These are phyloP conservation scores for Nyctanthes arbortristis DNA, from an alignment of 257 asterid genomes.

Conservation along the genomic window DNA sequence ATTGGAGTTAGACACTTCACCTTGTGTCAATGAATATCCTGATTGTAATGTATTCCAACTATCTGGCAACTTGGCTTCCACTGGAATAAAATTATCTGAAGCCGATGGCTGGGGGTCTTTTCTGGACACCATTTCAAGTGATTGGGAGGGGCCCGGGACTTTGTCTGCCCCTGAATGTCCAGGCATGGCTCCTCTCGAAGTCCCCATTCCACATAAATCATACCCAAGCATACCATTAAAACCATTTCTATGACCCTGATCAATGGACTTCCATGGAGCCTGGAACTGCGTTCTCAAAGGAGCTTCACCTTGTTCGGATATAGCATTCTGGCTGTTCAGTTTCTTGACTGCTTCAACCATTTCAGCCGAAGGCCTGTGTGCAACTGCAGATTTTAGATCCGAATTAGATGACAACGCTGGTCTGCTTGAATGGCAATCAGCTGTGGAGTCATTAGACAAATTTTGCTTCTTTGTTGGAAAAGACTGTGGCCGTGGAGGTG, in stretches of 20 bases:
- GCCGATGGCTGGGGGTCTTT: conserved; percentile 24
- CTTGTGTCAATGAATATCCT: conserved; percentile 24
- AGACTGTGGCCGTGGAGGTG: conserved; percentile 33
- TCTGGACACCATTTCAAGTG: conserved; percentile 18
- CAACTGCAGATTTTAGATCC: conserved; percentile 32
- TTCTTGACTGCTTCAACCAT: conserved; percentile 62
- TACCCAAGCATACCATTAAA: conserved; percentile 43
- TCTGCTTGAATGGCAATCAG: conserved; percentile 37
- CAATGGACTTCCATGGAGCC: conserved; percentile 38
- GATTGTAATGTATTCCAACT: conserved; percentile 21
- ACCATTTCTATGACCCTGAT: conserved; percentile 53
- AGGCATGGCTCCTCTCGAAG: conserved; percentile 20
- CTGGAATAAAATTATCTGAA: conserved; percentile 15
- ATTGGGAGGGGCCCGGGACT: conserved; percentile 23
- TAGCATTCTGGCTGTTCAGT: conserved; percentile 55
- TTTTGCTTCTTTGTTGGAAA: conserved; percentile 47
- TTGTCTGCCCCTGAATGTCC: conserved; percentile 32
- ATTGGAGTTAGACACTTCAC: conserved; percentile 20
- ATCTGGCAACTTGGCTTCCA: conserved; percentile 28
- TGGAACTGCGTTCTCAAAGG: conserved; percentile 30
- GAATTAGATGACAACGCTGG: conserved; percentile 36
- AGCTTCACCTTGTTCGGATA: conserved; percentile 30
- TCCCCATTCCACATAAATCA: conserved; percentile 29
- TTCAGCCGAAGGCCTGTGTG: conserved; percentile 43
- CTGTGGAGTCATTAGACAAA: conserved; percentile 32